A percentile compares a stretch with the other conserved stretches of the same genome.
These are phyloP conservation scores for Colletotrichum chrysophilum DNA, from an alignment of 2,329 filamentous ascomycete genomes.

Conservation along the genomic window DNA sequence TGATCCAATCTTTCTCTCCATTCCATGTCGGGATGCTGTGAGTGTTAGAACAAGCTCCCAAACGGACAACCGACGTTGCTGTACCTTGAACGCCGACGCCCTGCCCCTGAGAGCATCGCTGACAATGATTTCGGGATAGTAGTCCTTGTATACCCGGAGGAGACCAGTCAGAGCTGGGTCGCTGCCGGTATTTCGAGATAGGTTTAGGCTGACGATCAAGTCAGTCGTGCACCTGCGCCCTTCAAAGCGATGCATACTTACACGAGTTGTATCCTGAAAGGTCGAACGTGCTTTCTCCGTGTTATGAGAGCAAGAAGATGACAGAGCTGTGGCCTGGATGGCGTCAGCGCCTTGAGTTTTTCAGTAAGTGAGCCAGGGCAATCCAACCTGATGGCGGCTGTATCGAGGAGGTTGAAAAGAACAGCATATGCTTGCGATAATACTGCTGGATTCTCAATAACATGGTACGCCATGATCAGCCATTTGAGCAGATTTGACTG, in stretches of 20 bases:
- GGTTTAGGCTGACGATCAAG: slow-evolving; percentile 49
- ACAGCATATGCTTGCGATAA: slow-evolving; percentile 76
- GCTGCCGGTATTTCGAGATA: slow-evolving; percentile 68
- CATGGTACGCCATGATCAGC: slow-evolving; percentile 78
- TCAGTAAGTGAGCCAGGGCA: neutral
- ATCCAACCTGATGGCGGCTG: slow-evolving; percentile 71
- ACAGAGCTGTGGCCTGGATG: slow-evolving; percentile 64
- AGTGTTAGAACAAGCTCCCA: slow-evolving; percentile 28
- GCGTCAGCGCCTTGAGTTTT: slow-evolving; percentile 25
- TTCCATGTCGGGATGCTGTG: slow-evolving; percentile 73
- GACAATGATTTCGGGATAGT: slow-evolving; percentile 87
- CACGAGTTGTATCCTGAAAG: slow-evolving; percentile 82
- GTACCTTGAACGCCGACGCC: slow-evolving; percentile 66
- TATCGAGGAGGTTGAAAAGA: slow-evolving; percentile 83
- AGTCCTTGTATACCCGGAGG: slow-evolving; percentile 85
- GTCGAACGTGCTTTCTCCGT: slow-evolving; percentile 80
- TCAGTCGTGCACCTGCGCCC: neutral
- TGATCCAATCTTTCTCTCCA: slow-evolving; percentile 74
- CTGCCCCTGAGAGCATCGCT: slow-evolving; percentile 68
- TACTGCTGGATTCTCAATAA: slow-evolving; percentile 66
- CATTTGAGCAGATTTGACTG: slow-evolving; percentile 78
- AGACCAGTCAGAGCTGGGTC: slow-evolving; percentile 78
- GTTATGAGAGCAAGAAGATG: slow-evolving; percentile 82
- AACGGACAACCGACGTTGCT: no score
- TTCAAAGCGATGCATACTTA: slow-evolving; percentile 38